Conservation (phyloP, 2,329 filamentous ascomycete species). For the Bipolaris cookei region DNA sequence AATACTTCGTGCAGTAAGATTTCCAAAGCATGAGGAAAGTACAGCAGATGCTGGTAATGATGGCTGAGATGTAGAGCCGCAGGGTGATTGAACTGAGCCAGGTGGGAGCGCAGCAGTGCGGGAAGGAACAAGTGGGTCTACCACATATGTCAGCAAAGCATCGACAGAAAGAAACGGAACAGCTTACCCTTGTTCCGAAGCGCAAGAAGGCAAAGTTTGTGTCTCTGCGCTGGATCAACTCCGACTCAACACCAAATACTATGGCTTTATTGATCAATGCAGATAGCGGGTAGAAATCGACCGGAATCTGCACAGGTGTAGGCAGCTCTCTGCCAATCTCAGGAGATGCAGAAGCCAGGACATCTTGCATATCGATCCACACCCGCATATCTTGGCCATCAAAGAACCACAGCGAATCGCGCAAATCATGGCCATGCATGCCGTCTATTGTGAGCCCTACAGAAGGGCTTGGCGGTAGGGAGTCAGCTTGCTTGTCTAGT, state of each 20-base stretch:
- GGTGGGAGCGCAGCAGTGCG: constrained; percentile 79
- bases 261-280: constrained; percentile 88
- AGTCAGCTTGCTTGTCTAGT: constrained; percentile 56
- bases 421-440: constrained; percentile 64
- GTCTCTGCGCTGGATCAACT: constrained; percentile 90
- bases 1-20: constrained; percentile 90
- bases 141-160: constrained; percentile 26
- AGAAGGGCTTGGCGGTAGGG: constrained; percentile 58
- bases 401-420: constrained; percentile 93
- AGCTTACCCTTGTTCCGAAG: constrained; percentile 80
- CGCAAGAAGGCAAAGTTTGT: constrained; percentile 89
- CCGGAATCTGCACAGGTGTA: constrained; percentile 73
- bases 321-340: constrained; percentile 74
- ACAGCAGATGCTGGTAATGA: constrained; percentile 84
- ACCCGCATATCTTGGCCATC: constrained; percentile 84
- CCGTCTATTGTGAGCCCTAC: constrained; percentile 54
- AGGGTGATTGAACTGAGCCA: constrained; percentile 76
- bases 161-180: constrained; percentile 5
- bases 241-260: constrained; percentile 86
- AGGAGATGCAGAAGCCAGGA: constrained; percentile 72
- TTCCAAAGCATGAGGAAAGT: constrained; percentile 92
- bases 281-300: constrained; percentile 97
- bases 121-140: constrained; percentile 93
- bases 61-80: constrained; percentile 82
- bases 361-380: constrained; percentile 87